Conservation (phyloP, 805 yeast genomes). For the Pichia deserticola region DNA sequence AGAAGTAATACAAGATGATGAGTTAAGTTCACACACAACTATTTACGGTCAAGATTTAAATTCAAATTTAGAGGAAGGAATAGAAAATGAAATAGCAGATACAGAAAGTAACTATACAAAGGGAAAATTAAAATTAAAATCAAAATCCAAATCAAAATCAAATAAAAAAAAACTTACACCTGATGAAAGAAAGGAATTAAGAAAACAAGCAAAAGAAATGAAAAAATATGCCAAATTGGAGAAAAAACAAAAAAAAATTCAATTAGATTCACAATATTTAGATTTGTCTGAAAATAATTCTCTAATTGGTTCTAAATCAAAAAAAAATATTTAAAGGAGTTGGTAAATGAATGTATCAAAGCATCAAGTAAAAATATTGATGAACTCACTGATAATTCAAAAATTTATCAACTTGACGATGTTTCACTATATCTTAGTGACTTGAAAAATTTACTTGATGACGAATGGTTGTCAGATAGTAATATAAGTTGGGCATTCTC, state of each 20-base stretch:
- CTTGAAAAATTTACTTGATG: slow-evolving; percentile 47
- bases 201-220: slow-evolving; percentile 5
- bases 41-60: slow-evolving; percentile 1
- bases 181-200: background rate
- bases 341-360: background rate
- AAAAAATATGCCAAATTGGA: background rate
- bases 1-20: background rate
- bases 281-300: too few relatives aligned
- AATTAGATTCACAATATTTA: too few relatives aligned
- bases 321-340: background rate
- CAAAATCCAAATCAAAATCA: background rate
- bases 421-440: slow-evolving; percentile 55
- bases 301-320: background rate
- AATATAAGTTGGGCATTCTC: slow-evolving; percentile 59
- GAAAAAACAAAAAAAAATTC: background rate
- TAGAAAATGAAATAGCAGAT: background rate
- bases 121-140: background rate
- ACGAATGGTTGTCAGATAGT: slow-evolving; percentile 71
- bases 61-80: background rate
- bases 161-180: background rate
- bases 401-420: slow-evolving; percentile 43
- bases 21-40: slow-evolving; percentile 5
- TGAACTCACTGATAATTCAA: background rate
- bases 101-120: background rate
- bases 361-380: background rate